Base-by-base conservation (phyloP, 768 basidiomycete genomes). In the Podaxis sp. region DNA sequence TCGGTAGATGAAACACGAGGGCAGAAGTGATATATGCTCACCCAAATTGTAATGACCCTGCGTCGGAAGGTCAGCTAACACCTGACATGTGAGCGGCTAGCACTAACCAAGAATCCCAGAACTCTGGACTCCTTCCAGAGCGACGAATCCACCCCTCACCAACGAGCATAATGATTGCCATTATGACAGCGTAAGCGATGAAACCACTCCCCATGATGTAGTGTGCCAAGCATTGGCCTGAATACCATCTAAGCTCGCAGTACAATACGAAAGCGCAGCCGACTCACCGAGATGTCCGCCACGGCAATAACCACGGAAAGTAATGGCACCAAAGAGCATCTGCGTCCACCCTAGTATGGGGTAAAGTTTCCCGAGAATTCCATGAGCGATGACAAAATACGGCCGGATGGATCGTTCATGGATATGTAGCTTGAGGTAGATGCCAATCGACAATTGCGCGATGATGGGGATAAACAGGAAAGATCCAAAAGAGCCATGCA, bases 171-270 rank as follows among this genome's bases (percentile, higher is more conserved):
- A 95, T 76, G 52, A 96, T 84, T 3, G 89, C 84, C 84, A 96
- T 87, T 58, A 96, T 85, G 13, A 84, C 80, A 1, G 86, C 94
- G 70, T 97, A 96, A 0, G 86, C 94, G 66, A 95, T 91, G 71
- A 97, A 97, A 0, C 90, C 92, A 60, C 91, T 89, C 54, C 95
- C 94, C 90, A 91, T 91, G 63, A 93, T 90, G 70, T 93, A 93
- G 72, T 93, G 91, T 0, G 91, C 93, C 1, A 93, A 81, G 73
- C 95, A 97, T 77, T 96, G 95, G 6, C 87, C 80, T 81, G 56
- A 60, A 44, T 2, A 66, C 17, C 38, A 51, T 11, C 48, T 44
- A 33, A 55, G 53, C 30, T 51, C 52, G 40, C 20, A 22, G 50
- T 30, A 50, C 22, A 33, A 24, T 28, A 4, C 30, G 24, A n/a